These are phyloP conservation scores for Pseudocercospora vitis DNA, from an alignment of 2,329 filamentous ascomycete genomes.

Conservation along the genomic window DNA sequence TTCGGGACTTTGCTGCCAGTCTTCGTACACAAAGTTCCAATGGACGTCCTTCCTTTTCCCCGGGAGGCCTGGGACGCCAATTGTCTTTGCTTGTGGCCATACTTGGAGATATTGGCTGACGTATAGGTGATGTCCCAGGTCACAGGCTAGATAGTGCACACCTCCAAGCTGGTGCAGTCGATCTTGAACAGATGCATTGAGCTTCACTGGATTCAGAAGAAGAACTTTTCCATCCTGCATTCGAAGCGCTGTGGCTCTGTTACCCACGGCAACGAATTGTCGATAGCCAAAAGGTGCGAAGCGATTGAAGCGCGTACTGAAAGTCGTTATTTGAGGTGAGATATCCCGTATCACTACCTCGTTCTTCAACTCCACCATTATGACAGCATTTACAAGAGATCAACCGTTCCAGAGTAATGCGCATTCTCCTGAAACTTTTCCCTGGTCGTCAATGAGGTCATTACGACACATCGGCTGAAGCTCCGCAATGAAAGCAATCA, in stretches of 20 bases:
- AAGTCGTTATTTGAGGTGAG: conserved; percentile 16
- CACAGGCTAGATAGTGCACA: conserved; percentile 19
- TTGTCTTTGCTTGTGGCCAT: conserved; percentile 20
- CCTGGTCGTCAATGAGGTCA: not conserved
- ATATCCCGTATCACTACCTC: conserved; percentile 14
- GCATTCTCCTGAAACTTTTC: no score
- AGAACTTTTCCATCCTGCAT: conserved; percentile 14
- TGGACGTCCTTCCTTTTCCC: conserved; percentile 18
- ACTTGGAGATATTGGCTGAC: conserved; percentile 13
- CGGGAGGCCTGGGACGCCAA: conserved; percentile 16
- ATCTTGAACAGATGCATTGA: conserved; percentile 10
- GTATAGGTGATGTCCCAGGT: conserved; percentile 24
- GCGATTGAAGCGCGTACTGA: conserved; percentile 22
- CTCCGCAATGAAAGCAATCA: not conserved
- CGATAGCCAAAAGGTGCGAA: conserved; percentile 23
- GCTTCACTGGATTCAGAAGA: conserved; percentile 19
- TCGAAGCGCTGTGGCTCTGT: conserved; percentile 19
- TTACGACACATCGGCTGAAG: not conserved
- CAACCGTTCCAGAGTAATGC: no score
- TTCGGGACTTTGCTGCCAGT: conserved; percentile 8
- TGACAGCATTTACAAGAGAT: not conserved
- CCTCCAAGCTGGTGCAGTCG: conserved; percentile 17
- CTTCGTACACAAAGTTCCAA: conserved; percentile 19
- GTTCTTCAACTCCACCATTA: not conserved
- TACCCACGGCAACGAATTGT: conserved; percentile 21